Evolutionary conservation across 2,329 filamentous ascomycete species (phyloP), one percentile per base, ranked within the genome.

Genomic region (Chaetomiaceae sp.): DNA sequence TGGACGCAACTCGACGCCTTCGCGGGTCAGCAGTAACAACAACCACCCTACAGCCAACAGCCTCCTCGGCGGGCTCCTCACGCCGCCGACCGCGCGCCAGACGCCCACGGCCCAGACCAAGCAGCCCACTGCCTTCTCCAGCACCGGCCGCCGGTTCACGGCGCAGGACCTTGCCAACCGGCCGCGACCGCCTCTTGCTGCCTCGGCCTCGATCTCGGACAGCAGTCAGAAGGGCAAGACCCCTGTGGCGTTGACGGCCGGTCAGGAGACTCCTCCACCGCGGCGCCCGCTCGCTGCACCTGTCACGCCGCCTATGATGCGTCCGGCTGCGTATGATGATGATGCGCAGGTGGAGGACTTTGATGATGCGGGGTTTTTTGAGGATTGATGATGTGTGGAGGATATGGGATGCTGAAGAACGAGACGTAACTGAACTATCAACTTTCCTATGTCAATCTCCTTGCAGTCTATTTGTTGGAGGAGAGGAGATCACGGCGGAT

Each of bases 41-140:
- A 27, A 27, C 25, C 9, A 31, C 9, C 68, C 70, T 0, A 76
- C 83, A 1, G 14, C 81, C 50, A 82, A 67, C 64, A 72, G 77
- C 45, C 85, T 90, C 56, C 76, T 91, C 19, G 86, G 86, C 0
- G 91, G 91, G 1, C 81, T 96, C 20, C 78, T 96, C 76, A 96
- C 92, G 1, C 91, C 92, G n/a, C 92, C 91, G 4, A 83, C 87
- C 27, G 91, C 88, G 4, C 85, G 88, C 39, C 83, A 83, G 60
- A 82, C 79, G 3, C 79, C 83, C 0, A 72, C 59, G 67, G 68
- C 53, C 17, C 48, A 58, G 22, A 33, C 55, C 36, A 63, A 69
- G 20, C 82, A 84, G 59, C 80, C 82, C 3, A 84, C 82, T 0
- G 82, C 83, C 1, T 85, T 85, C 62, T 72, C 76, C 12, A 80